Evolutionary conservation across 352 stramenopile species (phyloP).

Genomic region (Globisporangium paroecandrum): DNA sequence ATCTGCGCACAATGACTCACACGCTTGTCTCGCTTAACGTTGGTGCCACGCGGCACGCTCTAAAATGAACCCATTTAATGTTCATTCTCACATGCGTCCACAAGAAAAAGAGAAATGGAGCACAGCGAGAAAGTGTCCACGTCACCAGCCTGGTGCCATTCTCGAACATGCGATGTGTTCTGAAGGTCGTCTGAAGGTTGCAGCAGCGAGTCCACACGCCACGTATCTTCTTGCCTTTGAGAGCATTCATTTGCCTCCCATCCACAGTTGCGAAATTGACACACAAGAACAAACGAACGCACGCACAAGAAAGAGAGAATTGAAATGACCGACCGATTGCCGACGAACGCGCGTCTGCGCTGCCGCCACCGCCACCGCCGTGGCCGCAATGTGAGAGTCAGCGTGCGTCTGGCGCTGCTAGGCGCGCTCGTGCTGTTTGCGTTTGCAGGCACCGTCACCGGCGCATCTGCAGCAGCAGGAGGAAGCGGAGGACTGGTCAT

Average conservation of each 20-base stretch:
- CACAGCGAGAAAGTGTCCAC: not conserved
- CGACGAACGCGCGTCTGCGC: slow-evolving; percentile 8
- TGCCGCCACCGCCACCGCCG: not conserved
- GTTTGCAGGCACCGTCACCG: not conserved
- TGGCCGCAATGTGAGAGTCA: not conserved
- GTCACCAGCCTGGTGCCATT: slow-evolving; percentile 2
- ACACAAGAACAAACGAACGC: not conserved
- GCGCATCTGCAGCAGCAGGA: not conserved
- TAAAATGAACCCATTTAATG: not conserved
- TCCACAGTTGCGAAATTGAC: slow-evolving; percentile 9
- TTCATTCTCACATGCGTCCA: not conserved
- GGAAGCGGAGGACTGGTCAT: slow-evolving; percentile 7
- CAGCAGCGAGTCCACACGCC: not conserved
- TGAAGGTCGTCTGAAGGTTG: slow-evolving; percentile 9
- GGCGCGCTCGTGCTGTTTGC: slow-evolving; percentile 6
- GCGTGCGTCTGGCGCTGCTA: not conserved
- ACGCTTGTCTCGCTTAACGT: not conserved
- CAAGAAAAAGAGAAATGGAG: not conserved
- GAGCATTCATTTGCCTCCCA: not conserved
- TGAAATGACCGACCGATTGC: not conserved
- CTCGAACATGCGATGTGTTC: not conserved
- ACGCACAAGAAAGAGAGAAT: not conserved
- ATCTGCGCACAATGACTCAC: not conserved
- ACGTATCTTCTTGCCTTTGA: slow-evolving; percentile 7
- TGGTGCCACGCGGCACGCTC: not conserved